These are phyloP conservation scores for Lecanicillium sp. DNA, from an alignment of 2,329 filamentous ascomycete species.

Conservation along the genomic window DNA sequence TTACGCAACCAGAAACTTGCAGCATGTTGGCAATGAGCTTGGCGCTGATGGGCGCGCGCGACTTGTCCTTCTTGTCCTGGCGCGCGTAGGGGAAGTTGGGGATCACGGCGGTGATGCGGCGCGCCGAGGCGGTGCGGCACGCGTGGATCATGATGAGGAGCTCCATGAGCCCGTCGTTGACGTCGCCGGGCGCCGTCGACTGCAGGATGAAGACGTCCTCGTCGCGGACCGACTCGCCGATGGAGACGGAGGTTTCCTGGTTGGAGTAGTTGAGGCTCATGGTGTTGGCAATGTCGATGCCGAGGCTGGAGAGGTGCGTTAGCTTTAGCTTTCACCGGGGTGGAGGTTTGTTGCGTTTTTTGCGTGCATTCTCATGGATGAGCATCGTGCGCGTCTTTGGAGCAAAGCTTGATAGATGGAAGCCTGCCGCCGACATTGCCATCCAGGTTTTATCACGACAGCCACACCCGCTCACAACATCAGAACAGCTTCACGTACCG, in stretches of 20 bases:
- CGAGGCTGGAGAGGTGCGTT: constrained; percentile 47
- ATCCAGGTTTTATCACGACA: neutral
- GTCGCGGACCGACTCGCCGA: constrained; percentile 91
- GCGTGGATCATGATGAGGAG: constrained; percentile 97
- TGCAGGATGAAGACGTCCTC: constrained; percentile 98
- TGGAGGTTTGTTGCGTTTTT: neutral
- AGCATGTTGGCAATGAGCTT: constrained; percentile 98
- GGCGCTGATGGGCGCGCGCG: constrained; percentile 90
- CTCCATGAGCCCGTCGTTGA: constrained; percentile 98
- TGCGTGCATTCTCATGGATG: neutral
- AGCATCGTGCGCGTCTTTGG: too few species aligned
- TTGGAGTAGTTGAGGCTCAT: constrained; percentile 81
- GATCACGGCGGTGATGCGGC: constrained; percentile 90
- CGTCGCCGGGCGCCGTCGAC: constrained; percentile 89
- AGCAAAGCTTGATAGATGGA: too few species aligned
- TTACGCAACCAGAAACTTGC: constrained; percentile 76
- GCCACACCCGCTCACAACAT: neutral
- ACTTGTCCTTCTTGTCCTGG: constrained; percentile 95
- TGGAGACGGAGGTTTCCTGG: constrained; percentile 83
- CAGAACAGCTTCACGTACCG: constrained; percentile 29
- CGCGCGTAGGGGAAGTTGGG: constrained; percentile 95
- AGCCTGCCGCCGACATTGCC: too few species aligned
- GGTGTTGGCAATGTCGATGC: constrained; percentile 72
- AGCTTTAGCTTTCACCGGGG: neutral
- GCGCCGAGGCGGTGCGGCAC: constrained; percentile 63